Base-by-base conservation (phyloP, 805 yeast species). In the Lachancea waltii region DNA sequence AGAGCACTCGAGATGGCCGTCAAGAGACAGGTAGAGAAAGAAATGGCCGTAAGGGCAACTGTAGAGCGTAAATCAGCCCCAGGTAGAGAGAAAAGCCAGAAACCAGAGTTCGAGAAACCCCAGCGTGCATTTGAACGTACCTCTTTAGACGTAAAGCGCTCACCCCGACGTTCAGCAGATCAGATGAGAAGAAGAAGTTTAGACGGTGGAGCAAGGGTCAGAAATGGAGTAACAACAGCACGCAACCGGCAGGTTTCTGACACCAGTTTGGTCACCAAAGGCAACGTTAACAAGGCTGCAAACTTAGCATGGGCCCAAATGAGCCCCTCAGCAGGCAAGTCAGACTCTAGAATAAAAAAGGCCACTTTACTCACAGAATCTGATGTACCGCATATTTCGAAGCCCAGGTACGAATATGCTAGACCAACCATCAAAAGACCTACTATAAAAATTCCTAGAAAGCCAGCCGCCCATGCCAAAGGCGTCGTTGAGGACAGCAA, bases 1-100 rank as follows among this genome's bases (percentile, higher is more conserved):
- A 51, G 41, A 18, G 31, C 41, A 38, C 39, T 50, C 19, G 60
- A 55, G 19, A 30, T 44, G n/a, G 46, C 47, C 31, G 44, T 57
- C 3, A 49, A 54, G 38, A 43, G 51, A 29, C 55, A 54, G 30
- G 51, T 59, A 2, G 51, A 53, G 32, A 36, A 40, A 5, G 53
- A 51, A 33, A 39, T 49, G 45, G 45, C 36, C 11, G 42, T 40
- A 33, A 48, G 45, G 30, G 35, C 51, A 15, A 38, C 39, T 36
- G 22, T 23, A 5, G 36, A 32, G 14, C 21, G 24, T 5, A 20
- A 11, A 8, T 31, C 16, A 6, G 20, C 23, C 14, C 28, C 22
- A 10, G 36, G 26, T 8, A 47, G 40, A 34, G 53, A 48, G 22
- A 36, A 35, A 15, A 39, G 42, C 27, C 40, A 41, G 29, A 18